Percentiles rank a stretch among this genome's conserved stretches.
phyloP scores from a whole-genome alignment of 768 basidiomycete genomes.

The Russula foetens region DNA sequence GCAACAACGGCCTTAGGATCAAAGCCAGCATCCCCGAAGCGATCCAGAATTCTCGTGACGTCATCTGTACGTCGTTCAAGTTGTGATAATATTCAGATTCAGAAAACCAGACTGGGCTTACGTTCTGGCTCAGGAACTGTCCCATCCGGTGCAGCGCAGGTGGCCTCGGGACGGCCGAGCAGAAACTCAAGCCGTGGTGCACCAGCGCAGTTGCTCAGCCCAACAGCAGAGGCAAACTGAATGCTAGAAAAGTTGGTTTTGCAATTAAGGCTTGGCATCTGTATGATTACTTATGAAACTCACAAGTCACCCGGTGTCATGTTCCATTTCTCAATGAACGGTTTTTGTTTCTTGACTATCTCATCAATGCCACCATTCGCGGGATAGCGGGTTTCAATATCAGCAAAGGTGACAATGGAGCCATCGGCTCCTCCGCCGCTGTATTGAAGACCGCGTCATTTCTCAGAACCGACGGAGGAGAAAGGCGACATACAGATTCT shows the following conservation, averaged over 20 bases:
- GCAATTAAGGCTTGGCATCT: background rate
- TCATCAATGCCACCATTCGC: conserved; percentile 21
- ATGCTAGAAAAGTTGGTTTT: conserved; percentile 21
- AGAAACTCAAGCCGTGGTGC: conserved; percentile 28
- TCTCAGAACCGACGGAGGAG: background rate
- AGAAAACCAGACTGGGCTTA: background rate
- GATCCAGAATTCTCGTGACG: conserved; percentile 23
- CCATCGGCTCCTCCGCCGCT: conserved; percentile 25
- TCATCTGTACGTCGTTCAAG: conserved; percentile 7
- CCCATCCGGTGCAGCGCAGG: conserved; percentile 24
- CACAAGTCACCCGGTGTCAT: conserved; percentile 41
- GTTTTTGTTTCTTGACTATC: conserved; percentile 24
- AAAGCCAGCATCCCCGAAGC: conserved; percentile 31
- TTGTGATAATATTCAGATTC: background rate
- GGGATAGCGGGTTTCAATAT: conserved; percentile 15
- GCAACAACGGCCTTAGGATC: conserved; percentile 29
- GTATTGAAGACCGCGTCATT: background rate
- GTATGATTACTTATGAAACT: conserved; percentile 14
- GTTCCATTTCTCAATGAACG: conserved; percentile 31
- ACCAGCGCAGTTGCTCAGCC: conserved; percentile 30
- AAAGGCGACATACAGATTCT: background rate
- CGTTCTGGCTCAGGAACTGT: conserved; percentile 31
- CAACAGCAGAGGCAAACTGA: conserved; percentile 30
- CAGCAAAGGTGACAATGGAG: conserved; percentile 20
- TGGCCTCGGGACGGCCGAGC: conserved; percentile 27